These are phyloP conservation scores for Suillus paluster DNA, from an alignment of 768 basidiomycete genomes.

Conservation along the genomic window DNA sequence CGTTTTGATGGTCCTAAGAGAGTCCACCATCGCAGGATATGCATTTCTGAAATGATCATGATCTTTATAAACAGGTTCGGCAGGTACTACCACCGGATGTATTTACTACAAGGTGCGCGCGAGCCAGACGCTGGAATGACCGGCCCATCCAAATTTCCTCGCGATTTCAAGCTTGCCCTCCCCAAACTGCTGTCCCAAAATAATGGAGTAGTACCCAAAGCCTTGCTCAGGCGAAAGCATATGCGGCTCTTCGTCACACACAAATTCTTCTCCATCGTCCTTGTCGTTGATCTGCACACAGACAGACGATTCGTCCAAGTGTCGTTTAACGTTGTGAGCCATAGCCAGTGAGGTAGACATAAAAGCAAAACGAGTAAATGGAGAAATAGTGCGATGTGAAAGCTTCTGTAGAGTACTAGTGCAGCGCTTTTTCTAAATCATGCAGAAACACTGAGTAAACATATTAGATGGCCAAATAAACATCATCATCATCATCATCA, in stretches of 20 bases:
- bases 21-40: background rate
- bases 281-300: no score
- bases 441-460: no score
- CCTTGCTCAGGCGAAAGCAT: no score
- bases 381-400: background rate
- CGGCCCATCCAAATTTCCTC: slow-evolving; percentile 5
- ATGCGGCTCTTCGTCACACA: no score
- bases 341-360: background rate
- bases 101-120: slow-evolving; percentile 4
- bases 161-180: background rate
- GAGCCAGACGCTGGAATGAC: slow-evolving; percentile 8
- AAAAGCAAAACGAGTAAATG: background rate
- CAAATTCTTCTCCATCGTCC: no score
- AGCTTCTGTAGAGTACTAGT: background rate
- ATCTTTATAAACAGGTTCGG: background rate
- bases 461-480: no score
- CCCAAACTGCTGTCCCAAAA: no score
- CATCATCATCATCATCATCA: no score
- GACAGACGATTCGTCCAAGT: no score
- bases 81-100: background rate
- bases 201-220: no score
- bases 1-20: slow-evolving; percentile 2
- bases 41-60: background rate
- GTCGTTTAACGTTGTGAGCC: background rate
- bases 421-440: no score